Percentiles rank a stretch among this genome's conserved stretches.
These are phyloP conservation scores for Aspergillus pseudonomiae DNA, from an alignment of 2,329 filamentous ascomycete genomes.

Conservation along the genomic window DNA sequence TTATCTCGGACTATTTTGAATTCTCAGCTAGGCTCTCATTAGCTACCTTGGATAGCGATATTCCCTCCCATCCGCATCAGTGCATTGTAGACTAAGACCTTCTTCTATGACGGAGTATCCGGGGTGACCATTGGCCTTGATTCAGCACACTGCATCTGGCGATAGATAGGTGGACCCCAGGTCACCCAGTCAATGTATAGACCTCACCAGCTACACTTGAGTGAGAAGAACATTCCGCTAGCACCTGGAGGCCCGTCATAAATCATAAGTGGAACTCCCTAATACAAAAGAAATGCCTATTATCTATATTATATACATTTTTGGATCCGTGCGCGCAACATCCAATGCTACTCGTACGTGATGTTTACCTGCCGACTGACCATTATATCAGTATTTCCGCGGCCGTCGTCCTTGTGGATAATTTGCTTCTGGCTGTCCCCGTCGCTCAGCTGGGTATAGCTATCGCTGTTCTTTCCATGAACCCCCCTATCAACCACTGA, in stretches of 20 bases:
- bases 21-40: too few species aligned
- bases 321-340: neutral
- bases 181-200: neutral
- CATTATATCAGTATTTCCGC: conserved; percentile 20
- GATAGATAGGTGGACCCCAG: neutral
- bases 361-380: conserved; percentile 25
- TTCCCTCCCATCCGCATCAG: neutral
- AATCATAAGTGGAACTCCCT: neutral
- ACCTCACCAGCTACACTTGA: neutral
- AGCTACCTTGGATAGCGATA: neutral
- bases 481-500: conserved; percentile 7
- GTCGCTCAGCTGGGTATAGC: conserved; percentile 17
- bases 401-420: conserved; percentile 12
- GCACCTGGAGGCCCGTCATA: neutral
- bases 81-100: neutral
- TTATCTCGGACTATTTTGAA: too few species aligned
- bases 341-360: conserved; percentile 15
- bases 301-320: neutral
- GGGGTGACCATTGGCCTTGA: neutral
- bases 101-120: neutral
- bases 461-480: conserved; percentile 1
- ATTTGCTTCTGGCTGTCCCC: conserved; percentile 28
- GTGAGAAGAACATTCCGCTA: neutral
- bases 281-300: neutral
- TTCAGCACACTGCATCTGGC: neutral